Percentiles rank a stretch among this genome's conserved stretches.
Conservation (phyloP, 306 rosid genomes). For the Cucurbita moschata region DNA sequence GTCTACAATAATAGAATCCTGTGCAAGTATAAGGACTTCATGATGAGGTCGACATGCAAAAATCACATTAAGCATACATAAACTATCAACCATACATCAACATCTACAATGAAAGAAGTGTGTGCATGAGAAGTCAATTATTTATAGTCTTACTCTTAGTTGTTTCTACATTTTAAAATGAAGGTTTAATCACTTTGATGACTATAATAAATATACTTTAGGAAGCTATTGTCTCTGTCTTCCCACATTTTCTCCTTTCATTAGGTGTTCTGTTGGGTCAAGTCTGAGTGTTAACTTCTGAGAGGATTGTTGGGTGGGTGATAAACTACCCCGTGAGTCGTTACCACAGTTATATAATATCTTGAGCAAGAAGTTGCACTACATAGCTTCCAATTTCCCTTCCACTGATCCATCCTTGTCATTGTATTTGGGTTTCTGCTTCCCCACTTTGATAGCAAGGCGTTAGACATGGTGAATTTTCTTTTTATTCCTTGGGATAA, state of each 20-base stretch:
- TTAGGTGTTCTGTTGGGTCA: neutral
- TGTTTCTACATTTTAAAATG: too few relatives aligned
- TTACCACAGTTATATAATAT: too few relatives aligned
- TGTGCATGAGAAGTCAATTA: neutral
- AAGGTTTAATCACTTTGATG: neutral
- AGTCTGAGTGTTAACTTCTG: neutral
- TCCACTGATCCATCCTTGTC: too few relatives aligned
- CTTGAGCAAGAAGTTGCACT: too few relatives aligned
- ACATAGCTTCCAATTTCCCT: too few relatives aligned
- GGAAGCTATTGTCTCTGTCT: neutral
- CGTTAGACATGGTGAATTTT: too few relatives aligned
- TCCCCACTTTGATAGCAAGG: too few relatives aligned
- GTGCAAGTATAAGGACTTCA: constrained; percentile 10
- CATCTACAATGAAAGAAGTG: neutral
- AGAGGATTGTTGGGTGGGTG: neutral
- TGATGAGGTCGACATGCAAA: neutral
- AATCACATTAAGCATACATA: neutral
- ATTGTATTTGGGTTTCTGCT: too few relatives aligned
- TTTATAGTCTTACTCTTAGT: neutral
- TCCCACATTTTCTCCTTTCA: neutral
- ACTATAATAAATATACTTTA: neutral
- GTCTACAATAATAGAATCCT: constrained; percentile 24
- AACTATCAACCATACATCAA: neutral
- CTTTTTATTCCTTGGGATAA: too few relatives aligned
- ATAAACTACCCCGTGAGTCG: neutral